phyloP scores from a whole-genome alignment of 139 green algal genomes.

The Chlamydomonas sp. region DNA sequence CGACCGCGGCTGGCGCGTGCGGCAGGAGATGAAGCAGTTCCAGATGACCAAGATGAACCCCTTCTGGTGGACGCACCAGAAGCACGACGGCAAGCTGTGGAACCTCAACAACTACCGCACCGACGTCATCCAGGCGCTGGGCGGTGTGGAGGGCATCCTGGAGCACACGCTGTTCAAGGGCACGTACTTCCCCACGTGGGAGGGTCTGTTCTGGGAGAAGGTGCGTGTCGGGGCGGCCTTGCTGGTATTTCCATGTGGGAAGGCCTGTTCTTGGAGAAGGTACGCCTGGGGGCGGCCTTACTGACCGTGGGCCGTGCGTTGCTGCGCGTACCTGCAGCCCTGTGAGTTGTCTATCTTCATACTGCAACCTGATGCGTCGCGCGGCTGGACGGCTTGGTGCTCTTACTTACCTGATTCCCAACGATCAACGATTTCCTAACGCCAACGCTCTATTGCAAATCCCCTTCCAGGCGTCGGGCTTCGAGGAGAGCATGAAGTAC shows the following conservation, averaged over 20 bases:
- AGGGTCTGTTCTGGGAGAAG: constrained; percentile 99
- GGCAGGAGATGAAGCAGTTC: constrained; percentile 98
- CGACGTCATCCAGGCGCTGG: constrained; percentile 97
- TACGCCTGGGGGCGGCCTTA: no score
- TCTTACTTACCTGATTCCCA: neutral
- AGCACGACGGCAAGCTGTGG: constrained; percentile 99
- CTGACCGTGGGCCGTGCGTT: no score
- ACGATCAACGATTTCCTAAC: no score
- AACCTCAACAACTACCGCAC: constrained; percentile 99
- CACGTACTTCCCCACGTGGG: constrained; percentile 99
- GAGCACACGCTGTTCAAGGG: constrained; percentile 99
- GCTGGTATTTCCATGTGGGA: neutral
- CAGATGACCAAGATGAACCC: constrained; percentile 88
- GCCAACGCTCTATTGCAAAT: no score
- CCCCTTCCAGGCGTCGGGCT: constrained; percentile 56
- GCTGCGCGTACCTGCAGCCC: no score
- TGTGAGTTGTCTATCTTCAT: no score
- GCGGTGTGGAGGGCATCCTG: constrained; percentile 99
- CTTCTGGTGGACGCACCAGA: constrained; percentile 99
- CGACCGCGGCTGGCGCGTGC: constrained; percentile 98
- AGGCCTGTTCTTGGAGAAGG: no score
- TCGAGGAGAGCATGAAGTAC: constrained; percentile 99
- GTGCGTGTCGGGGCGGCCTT: constrained; percentile 44
- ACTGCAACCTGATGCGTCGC: no score
- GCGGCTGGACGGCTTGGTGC: no score